Evolutionary conservation across 2,329 filamentous ascomycete species (phyloP).

Genomic region (Nothophoma quercina): DNA sequence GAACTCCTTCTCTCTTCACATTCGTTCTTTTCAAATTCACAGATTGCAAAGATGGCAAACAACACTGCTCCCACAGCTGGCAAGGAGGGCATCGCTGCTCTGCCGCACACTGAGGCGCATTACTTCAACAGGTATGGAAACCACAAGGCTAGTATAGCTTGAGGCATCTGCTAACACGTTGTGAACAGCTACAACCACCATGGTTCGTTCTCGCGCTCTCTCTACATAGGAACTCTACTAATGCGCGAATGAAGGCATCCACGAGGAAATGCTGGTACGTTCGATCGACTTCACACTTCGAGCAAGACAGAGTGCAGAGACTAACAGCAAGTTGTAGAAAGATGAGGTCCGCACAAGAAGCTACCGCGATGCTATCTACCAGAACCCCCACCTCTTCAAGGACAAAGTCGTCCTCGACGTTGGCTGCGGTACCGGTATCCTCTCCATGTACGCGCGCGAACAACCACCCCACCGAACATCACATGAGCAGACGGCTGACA

Average conservation of each 20-base stretch:
- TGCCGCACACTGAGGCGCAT: conserved; percentile 96
- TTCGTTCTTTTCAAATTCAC: conserved; percentile 10
- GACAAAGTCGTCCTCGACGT: conserved; percentile 96
- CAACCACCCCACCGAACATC: conserved; percentile 13
- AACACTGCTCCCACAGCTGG: conserved; percentile 33
- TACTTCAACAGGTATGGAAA: conserved; percentile 91
- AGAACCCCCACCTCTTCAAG: conserved; percentile 94
- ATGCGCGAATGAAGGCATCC: conserved; percentile 72
- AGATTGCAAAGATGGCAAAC: conserved; percentile 33
- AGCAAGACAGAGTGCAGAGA: conserved; percentile 2
- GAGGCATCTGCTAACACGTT: conserved; percentile 47
- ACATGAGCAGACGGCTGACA: conserved; percentile 32
- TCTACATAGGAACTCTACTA: conserved; percentile 46
- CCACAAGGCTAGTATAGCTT: conserved; percentile 28
- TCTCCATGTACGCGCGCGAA: conserved; percentile 81
- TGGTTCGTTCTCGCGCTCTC: conserved; percentile 66
- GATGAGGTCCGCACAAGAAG: conserved; percentile 96
- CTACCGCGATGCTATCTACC: conserved; percentile 96
- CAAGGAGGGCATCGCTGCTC: conserved; percentile 57
- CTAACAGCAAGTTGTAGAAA: conserved; percentile 67
- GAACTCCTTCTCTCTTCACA: conserved; percentile 7
- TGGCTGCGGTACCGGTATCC: conserved; percentile 94
- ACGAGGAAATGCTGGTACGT: conserved; percentile 96
- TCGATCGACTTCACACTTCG: conserved; percentile 8
- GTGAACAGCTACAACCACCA: conserved; percentile 90